Evolutionary conservation across 1,284 basidiomycete genomes (phyloP).

Genomic region (Leccinum insolens): DNA sequence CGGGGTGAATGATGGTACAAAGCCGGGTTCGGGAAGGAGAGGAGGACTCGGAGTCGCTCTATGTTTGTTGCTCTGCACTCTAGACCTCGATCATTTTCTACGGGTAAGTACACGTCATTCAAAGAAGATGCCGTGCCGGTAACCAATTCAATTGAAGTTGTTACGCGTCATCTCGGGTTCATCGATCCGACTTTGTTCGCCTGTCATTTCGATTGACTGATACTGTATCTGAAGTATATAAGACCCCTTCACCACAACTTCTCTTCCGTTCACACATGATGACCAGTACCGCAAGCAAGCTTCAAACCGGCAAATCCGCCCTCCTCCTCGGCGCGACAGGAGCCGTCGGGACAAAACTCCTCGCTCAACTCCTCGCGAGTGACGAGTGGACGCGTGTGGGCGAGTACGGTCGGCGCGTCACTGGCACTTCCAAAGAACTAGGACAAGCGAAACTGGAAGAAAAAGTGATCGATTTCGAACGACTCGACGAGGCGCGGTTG

Average conservation of each 20-base stretch:
- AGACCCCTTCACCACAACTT: too few species aligned
- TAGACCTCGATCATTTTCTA: too few species aligned
- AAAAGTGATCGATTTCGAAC: slow-evolving; percentile 67
- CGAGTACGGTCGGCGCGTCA: slow-evolving; percentile 66
- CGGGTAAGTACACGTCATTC: too few species aligned
- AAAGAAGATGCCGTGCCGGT: too few species aligned
- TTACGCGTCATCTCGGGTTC: too few species aligned
- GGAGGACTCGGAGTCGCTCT: too few species aligned
- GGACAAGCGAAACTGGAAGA: slow-evolving; percentile 55
- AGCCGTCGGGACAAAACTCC: slow-evolving; percentile 56
- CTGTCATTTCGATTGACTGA: too few species aligned
- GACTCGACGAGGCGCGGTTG: slow-evolving; percentile 53
- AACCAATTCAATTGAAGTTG: too few species aligned
- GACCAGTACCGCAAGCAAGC: slow-evolving; percentile 4
- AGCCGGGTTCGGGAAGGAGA: too few species aligned
- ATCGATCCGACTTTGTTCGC: too few species aligned
- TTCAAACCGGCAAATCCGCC: slow-evolving; percentile 42
- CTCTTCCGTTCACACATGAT: not conserved
- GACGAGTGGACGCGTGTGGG: slow-evolving; percentile 57
- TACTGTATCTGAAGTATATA: not conserved
- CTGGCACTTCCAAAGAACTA: slow-evolving; percentile 33
- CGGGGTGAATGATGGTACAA: too few species aligned
- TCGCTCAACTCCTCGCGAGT: slow-evolving; percentile 58
- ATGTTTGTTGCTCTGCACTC: too few species aligned
- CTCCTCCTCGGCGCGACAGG: slow-evolving; percentile 71